Percentiles rank a stretch among this genome's conserved stretches.
Conservation (phyloP, 495 filamentous ascomycete genomes). For the Massariosphaeria phaeospora region DNA sequence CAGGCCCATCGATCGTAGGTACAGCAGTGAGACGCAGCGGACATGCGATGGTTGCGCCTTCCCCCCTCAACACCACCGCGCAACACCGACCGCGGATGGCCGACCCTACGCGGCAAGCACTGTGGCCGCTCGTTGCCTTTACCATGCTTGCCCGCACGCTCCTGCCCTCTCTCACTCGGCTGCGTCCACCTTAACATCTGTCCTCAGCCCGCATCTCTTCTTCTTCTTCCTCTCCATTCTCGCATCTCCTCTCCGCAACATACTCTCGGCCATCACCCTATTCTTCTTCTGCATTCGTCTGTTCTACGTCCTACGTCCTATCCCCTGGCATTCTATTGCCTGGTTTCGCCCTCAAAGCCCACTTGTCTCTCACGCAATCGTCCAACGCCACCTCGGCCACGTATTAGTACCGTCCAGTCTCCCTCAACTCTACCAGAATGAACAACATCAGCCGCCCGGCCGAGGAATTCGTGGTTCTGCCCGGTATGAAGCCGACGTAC, state of each 20-base stretch:
- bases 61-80: too few relatives aligned
- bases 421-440: constrained; percentile 5
- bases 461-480: constrained; percentile 31
- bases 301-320: constrained; percentile 16
- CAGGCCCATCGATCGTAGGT: too few relatives aligned
- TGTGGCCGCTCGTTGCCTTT: too few relatives aligned
- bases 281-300: constrained; percentile 1
- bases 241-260: neutral
- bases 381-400: neutral
- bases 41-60: too few relatives aligned
- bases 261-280: neutral
- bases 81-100: too few relatives aligned
- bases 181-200: neutral
- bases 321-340: neutral
- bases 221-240: neutral
- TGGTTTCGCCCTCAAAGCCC: constrained; percentile 3
- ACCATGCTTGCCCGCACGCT: neutral
- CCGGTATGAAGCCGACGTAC: constrained; percentile 27
- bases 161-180: neutral
- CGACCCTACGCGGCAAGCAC: too few relatives aligned
- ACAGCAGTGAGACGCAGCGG: too few relatives aligned
- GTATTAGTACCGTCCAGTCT: constrained; percentile 4
- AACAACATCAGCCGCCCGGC: constrained; percentile 27
- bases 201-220: neutral
- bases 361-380: constrained; percentile 15